Evolutionary conservation across 352 stramenopile genomes (phyloP), one percentile per base, ranked within the genome.

Genomic region (Globisporangium orthogonon): DNA sequence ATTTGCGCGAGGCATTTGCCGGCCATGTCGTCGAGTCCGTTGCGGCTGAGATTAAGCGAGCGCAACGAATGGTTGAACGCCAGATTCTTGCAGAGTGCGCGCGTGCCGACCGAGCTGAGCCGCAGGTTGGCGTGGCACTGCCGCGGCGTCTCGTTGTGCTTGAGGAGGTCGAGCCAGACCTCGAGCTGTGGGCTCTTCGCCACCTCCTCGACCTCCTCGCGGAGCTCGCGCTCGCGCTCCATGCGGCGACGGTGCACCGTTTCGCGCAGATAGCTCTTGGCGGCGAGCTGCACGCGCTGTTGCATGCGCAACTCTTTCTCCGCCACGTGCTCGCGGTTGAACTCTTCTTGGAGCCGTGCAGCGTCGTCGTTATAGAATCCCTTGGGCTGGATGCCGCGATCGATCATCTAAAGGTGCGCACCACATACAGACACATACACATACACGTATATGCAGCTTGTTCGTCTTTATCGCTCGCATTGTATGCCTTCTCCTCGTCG

Each of bases 281-380:
- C 82, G n/a, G 80, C 79, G 13, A 81, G 64, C 63, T 90, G 78
- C 50, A 87, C 23, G 56, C 86, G 86, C 44, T 89, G 76, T 45
- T 83, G 69, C 56, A 83, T 73, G 39, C 83, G 73, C 40, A 70
- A 71, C 33, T 89, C 78, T 17, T 72, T 72, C 58, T 93, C 83
- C 2, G 76, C 73, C 29, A 65, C 67, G 63, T 91, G 76, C 50
- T 91, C 80, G 50, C 76, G 71, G 54, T 89, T 82, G 62, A 89
- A 89, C 56, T 89, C 78, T 31, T 93, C 80, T 53, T 93, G 83
- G 10, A 93, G 69, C n/a, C 80, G 76, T 35, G 73, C 71, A 23
- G 80, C 83, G 62, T 93, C 80, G 62, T 93, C 83, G 58, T 91
- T 93, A 69, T 87, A 93, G 50, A 91, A 93, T 13, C 78, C 83